A percentile compares a stretch with the other conserved stretches of the same genome.
These are phyloP conservation scores for Seminavis robusta DNA, from an alignment of 108 stramenopile species.

Conservation along the genomic window DNA sequence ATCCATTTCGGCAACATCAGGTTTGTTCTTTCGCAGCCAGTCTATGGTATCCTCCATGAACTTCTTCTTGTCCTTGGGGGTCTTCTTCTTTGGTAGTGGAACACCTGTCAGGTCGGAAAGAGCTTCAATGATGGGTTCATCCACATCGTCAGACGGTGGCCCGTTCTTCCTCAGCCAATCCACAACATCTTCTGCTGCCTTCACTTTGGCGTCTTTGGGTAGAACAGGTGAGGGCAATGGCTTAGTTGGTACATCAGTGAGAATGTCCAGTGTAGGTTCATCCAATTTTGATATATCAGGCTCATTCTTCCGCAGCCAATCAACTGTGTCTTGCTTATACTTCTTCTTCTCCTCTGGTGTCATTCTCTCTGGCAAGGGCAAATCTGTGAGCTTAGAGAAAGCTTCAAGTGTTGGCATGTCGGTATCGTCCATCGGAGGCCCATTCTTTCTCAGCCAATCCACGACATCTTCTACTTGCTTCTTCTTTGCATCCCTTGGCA, in stretches of 20 bases:
- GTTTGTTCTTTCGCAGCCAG: slow-evolving; percentile 16
- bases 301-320: slow-evolving; percentile 1
- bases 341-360: not conserved
- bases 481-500: not conserved
- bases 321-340: slow-evolving; percentile 1
- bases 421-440: not conserved
- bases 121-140: slow-evolving; percentile 2
- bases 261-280: slow-evolving; percentile 1
- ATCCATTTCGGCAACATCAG: not conserved
- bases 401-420: not conserved
- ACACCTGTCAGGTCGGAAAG: slow-evolving; percentile 3
- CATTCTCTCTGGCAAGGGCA: too few species aligned
- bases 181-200: not conserved
- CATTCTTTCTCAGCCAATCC: slow-evolving; percentile 30
- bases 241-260: slow-evolving; percentile 6
- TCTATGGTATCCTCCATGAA: slow-evolving; percentile 16
- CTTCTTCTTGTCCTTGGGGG: not conserved
- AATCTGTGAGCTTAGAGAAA: too few species aligned
- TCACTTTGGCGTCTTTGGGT: not conserved
- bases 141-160: slow-evolving; percentile 1
- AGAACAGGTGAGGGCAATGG: not conserved
- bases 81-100: not conserved
- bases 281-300: not conserved
- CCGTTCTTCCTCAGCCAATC: slow-evolving; percentile 8
- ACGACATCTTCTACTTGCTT: slow-evolving; percentile 20